Evolutionary conservation across 2,329 filamentous ascomycete species (phyloP).

Genomic region (Paraphaeosphaeria minitans): DNA sequence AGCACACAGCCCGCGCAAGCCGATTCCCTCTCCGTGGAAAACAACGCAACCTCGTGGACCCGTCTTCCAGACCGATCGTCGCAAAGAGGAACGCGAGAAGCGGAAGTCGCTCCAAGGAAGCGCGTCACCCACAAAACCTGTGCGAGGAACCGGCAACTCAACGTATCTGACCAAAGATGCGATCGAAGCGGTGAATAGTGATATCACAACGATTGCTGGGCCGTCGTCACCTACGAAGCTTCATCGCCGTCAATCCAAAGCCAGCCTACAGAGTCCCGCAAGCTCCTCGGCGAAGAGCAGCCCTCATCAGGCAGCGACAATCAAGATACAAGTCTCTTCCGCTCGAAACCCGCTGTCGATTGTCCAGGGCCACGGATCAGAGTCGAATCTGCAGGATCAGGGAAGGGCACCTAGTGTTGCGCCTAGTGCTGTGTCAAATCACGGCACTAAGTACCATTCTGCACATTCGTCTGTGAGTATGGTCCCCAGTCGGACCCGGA

Average conservation of each 20-base stretch:
- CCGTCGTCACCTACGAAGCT: constrained; percentile 20
- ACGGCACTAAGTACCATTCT: constrained; percentile 26
- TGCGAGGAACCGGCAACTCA: constrained; percentile 22
- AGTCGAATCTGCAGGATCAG: constrained; percentile 14
- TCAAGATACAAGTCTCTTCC: constrained; percentile 27
- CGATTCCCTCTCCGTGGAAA: constrained; percentile 35
- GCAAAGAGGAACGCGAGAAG: constrained; percentile 30
- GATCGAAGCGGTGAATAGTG: constrained; percentile 25
- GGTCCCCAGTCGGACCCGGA: constrained; percentile 6
- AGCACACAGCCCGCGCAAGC: constrained; percentile 29
- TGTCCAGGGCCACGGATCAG: constrained; percentile 8
- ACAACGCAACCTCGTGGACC: constrained; percentile 19
- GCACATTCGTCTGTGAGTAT: constrained; percentile 39
- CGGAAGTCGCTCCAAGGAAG: constrained; percentile 18
- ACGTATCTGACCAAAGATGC: constrained; percentile 39
- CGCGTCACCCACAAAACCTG: constrained; percentile 18
- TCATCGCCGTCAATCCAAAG: constrained; percentile 24
- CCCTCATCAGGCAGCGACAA: constrained; percentile 14
- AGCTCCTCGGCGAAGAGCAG: constrained; percentile 21
- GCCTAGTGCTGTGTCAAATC: constrained; percentile 25
- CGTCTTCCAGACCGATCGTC: constrained; percentile 27
- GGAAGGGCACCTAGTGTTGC: constrained; percentile 18
- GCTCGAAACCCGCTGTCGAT: constrained; percentile 16
- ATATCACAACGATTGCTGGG: constrained; percentile 20
- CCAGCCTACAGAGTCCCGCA: constrained; percentile 25